phyloP scores from a whole-genome alignment of 306 rosid species.

The Hippophae gyantsensis region DNA sequence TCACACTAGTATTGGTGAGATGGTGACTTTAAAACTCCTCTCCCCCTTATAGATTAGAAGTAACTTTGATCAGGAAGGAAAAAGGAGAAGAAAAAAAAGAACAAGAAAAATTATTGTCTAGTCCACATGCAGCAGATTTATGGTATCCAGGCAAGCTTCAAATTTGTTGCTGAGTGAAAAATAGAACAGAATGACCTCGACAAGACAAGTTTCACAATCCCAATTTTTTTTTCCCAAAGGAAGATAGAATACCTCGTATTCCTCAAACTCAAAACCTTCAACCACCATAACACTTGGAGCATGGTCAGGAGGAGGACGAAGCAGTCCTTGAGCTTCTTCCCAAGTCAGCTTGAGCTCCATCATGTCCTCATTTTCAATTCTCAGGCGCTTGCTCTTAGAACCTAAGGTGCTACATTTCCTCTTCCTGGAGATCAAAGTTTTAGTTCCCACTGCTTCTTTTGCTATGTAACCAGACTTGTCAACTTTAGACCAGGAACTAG shows the following conservation, averaged over 20 bases:
- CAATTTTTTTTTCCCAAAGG: slow-evolving; percentile 4
- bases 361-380: slow-evolving; percentile 74
- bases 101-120: too few species aligned
- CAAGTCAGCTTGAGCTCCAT: slow-evolving; percentile 90
- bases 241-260: slow-evolving; percentile 69
- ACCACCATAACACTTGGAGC: slow-evolving; percentile 73
- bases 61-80: too few species aligned
- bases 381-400: slow-evolving; percentile 73
- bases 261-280: slow-evolving; percentile 96
- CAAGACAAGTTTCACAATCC: not conserved
- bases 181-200: too few species aligned
- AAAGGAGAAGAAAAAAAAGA: too few species aligned
- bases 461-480: slow-evolving; percentile 93
- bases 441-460: slow-evolving; percentile 68
- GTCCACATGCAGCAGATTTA: too few species aligned
- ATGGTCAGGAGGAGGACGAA: slow-evolving; percentile 73
- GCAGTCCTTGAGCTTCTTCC: slow-evolving; percentile 98
- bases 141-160: too few species aligned
- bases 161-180: too few species aligned
- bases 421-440: slow-evolving; percentile 64
- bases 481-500: slow-evolving; percentile 76
- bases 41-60: too few species aligned
- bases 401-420: slow-evolving; percentile 68
- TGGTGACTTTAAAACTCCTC: too few species aligned
- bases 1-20: too few species aligned